Base-by-base conservation (phyloP, 495 filamentous ascomycete genomes). In the Penicillium steckii region DNA sequence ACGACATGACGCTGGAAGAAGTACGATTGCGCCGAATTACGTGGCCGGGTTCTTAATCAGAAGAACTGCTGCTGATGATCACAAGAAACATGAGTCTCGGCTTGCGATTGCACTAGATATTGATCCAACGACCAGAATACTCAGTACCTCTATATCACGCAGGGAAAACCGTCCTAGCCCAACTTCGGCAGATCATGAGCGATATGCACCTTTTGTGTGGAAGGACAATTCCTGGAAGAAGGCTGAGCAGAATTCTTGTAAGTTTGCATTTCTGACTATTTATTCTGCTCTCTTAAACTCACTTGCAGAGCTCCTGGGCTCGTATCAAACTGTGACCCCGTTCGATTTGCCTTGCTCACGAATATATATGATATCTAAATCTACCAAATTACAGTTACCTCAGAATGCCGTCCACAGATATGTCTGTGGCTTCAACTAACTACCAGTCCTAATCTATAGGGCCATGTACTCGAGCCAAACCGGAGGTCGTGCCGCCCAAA, bases 81-180 rank as follows among this genome's bases (percentile, higher is more conserved):
- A 72, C 24, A 83, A 87, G 42, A 84, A 79, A 41, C 87, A 95
- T 59, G 84, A 91, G 57, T 80, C 80, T 29, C 83, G 94, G 15
- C 61, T 97, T 30, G 94, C 95, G 8, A 69, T 87, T 29, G 94
- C 94, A 4, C 77, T 96, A 15, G 85, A 88, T n/a, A 76, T 97
- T 50, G 88, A 97, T 61, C 83, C 80, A 46, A 71, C 79, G 25
- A 70, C 71, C 46, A 79, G 81, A 57, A 72, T 89, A 7, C 74
- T 92, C 37, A 74, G 72, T 46, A 76, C 60, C 19, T 69, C 56
- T 47, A 55, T 57, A 8, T 41, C 48, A 19, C 54, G 51, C 44
- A 37, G 53, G n/a, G 52, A 63, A 24, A 52, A 44, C 13, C 42
- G 48, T 4, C 61, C 55, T 19, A 62, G 55, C 48, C 71, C 69